Evolutionary conservation across 2,329 filamentous ascomycete genomes (phyloP), one percentile per base, ranked within the genome.

Genomic region (Fusarium longipes): DNA sequence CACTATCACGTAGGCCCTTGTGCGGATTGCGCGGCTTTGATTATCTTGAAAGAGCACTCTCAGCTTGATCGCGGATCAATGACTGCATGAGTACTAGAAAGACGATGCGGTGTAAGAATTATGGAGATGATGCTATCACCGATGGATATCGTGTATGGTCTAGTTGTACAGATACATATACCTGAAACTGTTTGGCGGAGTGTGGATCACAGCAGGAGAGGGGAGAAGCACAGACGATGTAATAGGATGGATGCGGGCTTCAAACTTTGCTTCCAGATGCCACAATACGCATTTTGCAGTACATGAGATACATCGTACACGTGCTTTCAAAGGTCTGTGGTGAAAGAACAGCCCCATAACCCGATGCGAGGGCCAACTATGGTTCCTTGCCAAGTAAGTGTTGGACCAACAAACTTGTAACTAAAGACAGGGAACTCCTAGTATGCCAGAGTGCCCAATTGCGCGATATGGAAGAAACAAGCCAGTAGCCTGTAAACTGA

Each of bases 161-260:
- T 57, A 63, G 59, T 57, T 57, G 59, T 63, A 55, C 49, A 20
- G 36, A 30, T 57, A 42, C 44, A 44, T 64, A 44, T 27, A 68
- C 65, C 65, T 68, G 65, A 68, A 68, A 68, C 65, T 58, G 56
- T 61, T 65, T 68, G 39, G 51, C 53, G 43, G 47, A 40, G 55
- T 68, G 61, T 65, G 65, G 65, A 53, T 48, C 65, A 57, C 55
- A 22, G 20, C 45, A 44, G 52, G 53, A 56, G 53, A 56, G 55
- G 40, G 45, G 45, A 49, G 45, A 38, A 61, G 68, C 65, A 71
- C 68, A 65, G 68, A 70, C 68, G 24, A 52, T 52, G 44, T 17
- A n/a, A 48, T 39, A 20, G 22, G 39, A n/a, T n/a, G n/a, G 40
- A 57, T 32, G 25, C 29, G 45, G 40, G 57, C 63, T 63, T 57